Evolutionary conservation across 1,139 yeast species (phyloP), one percentile per base, ranked within the genome.

Genomic region (Hemisphaericaspora xylofermentans): DNA sequence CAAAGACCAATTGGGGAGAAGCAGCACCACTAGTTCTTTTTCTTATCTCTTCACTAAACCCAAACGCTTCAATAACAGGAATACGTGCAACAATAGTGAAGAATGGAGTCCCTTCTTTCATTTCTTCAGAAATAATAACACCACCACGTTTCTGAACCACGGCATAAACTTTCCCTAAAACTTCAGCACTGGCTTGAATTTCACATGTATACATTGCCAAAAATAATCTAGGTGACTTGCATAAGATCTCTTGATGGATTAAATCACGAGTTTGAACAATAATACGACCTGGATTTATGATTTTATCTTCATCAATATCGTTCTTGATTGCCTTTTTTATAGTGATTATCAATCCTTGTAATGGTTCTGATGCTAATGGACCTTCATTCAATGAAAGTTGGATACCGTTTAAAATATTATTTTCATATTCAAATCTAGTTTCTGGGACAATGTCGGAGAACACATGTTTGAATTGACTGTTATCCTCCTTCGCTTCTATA

Each of bases 41-140:
- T 46, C 98, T 75, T 37, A 94, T 88, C 51, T 93, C 98, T 53
- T 93, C 98, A 39, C 96, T 83, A 55, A 94, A 89, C 2, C 98
- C 98, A 69, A 93, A 91, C 1, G 98, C 96, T 60, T 93, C 98
- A 12, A 88, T 85, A 13, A 94, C 98, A 0, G 99, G 98, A 28
- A 94, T 71, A 42, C 82, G 69, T 0, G 98, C 96, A 21, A 76
- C 81, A 45, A 94, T 81, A 15, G 88, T 86, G 71, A 91, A 94
- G 55, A 93, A 89, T 19, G 98, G 96, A 0, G 98, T 93, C 12
- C 98, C 98, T 60, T 94, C 98, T 56, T 91, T 89, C 91, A 93
- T 83, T 58, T 93, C 98, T 61, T 94, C 98, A 2, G 91, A 79
- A 2, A 85, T 74, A 43, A 94, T 87, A 38, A 78, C 68, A 30